Percentiles rank a stretch among this genome's conserved stretches.
Conservation (phyloP, 139 green algal genomes). For the Picochlorum sp. region DNA sequence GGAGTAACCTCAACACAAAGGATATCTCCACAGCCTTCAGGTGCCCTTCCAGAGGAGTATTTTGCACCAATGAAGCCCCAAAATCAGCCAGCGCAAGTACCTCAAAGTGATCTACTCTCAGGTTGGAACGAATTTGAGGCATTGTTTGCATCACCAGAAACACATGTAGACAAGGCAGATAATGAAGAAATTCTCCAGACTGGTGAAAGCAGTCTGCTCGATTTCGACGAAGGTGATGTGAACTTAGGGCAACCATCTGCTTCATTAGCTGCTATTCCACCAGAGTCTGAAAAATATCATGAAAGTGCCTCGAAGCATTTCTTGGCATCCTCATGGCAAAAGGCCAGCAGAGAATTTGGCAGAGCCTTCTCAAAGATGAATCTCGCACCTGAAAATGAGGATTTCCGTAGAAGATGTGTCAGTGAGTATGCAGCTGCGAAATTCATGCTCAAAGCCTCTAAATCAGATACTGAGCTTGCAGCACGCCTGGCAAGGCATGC, state of each 20-base stretch:
- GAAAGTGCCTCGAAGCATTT: neutral
- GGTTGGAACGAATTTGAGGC: conserved; percentile 35
- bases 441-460: conserved; percentile 12
- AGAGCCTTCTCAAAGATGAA: neutral
- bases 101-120: conserved; percentile 15
- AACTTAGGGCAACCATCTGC: neutral
- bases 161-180: neutral
- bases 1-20: neutral
- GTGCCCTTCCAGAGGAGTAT: neutral
- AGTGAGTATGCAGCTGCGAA: conserved; percentile 19
- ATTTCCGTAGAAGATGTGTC: conserved; percentile 1
- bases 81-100: neutral
- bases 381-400: neutral
- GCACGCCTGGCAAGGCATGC: conserved; percentile 13
- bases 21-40: neutral
- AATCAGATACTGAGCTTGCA: neutral
- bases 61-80: conserved; percentile 17
- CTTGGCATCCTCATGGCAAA: neutral
- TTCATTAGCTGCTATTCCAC: neutral
- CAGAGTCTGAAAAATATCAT: neutral
- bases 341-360: neutral
- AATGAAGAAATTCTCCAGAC: neutral
- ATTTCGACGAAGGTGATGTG: neutral
- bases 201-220: no score
- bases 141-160: conserved; percentile 17